Evolutionary conservation across 768 basidiomycete species (phyloP).

Genomic region (Auricularia sp.): DNA sequence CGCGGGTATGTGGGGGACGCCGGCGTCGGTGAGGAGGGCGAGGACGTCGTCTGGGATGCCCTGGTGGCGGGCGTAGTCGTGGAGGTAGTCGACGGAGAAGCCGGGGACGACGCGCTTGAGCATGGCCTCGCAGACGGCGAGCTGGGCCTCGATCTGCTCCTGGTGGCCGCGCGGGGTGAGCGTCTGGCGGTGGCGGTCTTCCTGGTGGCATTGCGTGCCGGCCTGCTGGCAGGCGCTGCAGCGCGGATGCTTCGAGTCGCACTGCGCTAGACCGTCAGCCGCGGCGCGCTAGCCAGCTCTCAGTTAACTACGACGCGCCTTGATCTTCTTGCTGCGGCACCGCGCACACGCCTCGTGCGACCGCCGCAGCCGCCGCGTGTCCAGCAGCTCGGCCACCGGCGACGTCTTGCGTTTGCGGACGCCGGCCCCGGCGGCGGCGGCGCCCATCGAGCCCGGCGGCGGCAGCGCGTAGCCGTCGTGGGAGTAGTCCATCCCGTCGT

Average conservation of each 20-base stretch:
- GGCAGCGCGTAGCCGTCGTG: not conserved
- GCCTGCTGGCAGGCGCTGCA: slow-evolving; percentile 80
- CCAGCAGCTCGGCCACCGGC: slow-evolving; percentile 16
- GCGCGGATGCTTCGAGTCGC: slow-evolving; percentile 82
- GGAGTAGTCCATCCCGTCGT: not conserved
- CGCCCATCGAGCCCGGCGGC: not conserved
- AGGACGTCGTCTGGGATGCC: slow-evolving; percentile 39
- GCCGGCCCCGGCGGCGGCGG: not conserved
- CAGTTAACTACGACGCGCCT: slow-evolving; percentile 40
- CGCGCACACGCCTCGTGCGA: slow-evolving; percentile 89
- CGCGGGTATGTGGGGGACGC: slow-evolving; percentile 3
- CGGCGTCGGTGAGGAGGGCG: slow-evolving; percentile 6
- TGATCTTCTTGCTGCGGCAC: slow-evolving; percentile 95
- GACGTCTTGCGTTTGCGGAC: not conserved
- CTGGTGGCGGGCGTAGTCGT: slow-evolving; percentile 53
- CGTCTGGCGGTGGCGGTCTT: slow-evolving; percentile 79
- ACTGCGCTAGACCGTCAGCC: slow-evolving; percentile 32
- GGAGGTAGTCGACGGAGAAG: slow-evolving; percentile 57
- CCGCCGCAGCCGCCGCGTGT: slow-evolving; percentile 72
- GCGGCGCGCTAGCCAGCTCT: not conserved
- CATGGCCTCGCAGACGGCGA: slow-evolving; percentile 67
- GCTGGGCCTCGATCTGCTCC: slow-evolving; percentile 70
- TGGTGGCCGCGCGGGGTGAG: slow-evolving; percentile 78
- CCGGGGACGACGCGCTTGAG: slow-evolving; percentile 62
- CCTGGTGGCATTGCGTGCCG: slow-evolving; percentile 72